Evolutionary conservation across 768 basidiomycete species (phyloP).

Genomic region (Pleurotus salmoneostramineus): DNA sequence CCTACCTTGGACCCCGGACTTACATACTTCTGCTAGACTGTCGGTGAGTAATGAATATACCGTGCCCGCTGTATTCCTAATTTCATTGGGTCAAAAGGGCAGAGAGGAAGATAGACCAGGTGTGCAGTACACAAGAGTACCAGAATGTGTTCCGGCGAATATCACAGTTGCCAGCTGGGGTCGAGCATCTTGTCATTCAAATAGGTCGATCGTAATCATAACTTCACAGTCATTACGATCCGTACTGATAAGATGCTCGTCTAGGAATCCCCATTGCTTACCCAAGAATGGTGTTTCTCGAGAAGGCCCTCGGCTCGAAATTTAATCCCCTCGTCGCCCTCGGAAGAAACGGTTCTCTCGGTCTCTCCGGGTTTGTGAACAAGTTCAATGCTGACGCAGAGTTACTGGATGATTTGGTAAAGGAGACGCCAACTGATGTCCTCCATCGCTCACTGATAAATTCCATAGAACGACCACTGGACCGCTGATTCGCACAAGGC

Average conservation of each 20-base stretch:
- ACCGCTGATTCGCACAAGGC: constrained; percentile 80
- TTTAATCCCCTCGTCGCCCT: constrained; percentile 81
- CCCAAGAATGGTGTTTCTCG: constrained; percentile 90
- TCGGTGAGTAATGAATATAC: constrained; percentile 43
- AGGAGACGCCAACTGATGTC: constrained; percentile 11
- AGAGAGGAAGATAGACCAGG: constrained; percentile 83
- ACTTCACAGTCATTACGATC: background rate
- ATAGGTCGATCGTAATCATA: constrained; percentile 43
- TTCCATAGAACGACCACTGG: constrained; percentile 83
- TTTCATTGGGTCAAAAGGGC: background rate
- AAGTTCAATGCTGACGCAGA: constrained; percentile 93
- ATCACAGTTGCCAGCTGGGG: constrained; percentile 49
- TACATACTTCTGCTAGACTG: constrained; percentile 78
- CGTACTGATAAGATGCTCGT: background rate
- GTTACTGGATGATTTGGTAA: constrained; percentile 85
- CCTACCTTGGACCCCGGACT: constrained; percentile 76
- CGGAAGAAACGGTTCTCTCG: constrained; percentile 61
- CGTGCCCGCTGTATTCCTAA: background rate
- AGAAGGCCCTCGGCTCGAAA: constrained; percentile 71
- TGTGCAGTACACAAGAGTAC: constrained; percentile 77
- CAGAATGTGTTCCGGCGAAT: constrained; percentile 65
- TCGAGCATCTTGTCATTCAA: constrained; percentile 84
- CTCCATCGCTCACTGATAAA: background rate
- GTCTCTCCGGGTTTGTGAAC: constrained; percentile 78
- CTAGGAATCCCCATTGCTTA: constrained; percentile 83